phyloP scores from a whole-genome alignment of 345 rosid genomes.

The Salix suchowensis region DNA sequence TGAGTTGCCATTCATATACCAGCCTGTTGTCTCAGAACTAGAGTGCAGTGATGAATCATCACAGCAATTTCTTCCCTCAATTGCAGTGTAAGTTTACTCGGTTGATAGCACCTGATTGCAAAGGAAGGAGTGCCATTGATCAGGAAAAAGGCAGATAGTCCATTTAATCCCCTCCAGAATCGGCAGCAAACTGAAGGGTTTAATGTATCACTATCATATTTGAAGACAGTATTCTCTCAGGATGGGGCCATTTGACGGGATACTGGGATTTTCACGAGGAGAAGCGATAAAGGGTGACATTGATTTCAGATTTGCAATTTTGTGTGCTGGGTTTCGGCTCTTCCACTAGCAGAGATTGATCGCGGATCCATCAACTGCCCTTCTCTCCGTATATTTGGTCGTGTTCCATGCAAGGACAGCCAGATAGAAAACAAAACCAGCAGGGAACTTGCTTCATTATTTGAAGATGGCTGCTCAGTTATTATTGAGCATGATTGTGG shows the following conservation, averaged over 20 bases:
- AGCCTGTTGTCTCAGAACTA: slow-evolving; percentile 21
- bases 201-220: slow-evolving; percentile 47
- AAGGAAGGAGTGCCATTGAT: slow-evolving; percentile 31
- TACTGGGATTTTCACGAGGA: slow-evolving; percentile 90
- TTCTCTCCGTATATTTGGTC: slow-evolving; percentile 81
- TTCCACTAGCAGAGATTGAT: slow-evolving; percentile 26
- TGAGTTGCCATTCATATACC: slow-evolving; percentile 73
- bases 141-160: slow-evolving; percentile 55
- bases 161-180: slow-evolving; percentile 76
- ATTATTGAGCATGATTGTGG: slow-evolving; percentile 77
- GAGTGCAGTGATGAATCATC: no score
- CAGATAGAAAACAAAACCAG: slow-evolving; percentile 62
- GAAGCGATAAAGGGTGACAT: slow-evolving; percentile 69
- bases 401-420: slow-evolving; percentile 60
- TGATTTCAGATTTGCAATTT: slow-evolving; percentile 64
- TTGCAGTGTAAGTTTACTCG: slow-evolving; percentile 81
- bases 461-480: slow-evolving; percentile 52
- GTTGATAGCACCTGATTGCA: slow-evolving; percentile 58
- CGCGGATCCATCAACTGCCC: slow-evolving; percentile 53
- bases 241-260: slow-evolving; percentile 96
- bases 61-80: slow-evolving; percentile 37
- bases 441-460: slow-evolving; percentile 49
- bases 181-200: slow-evolving; percentile 78
- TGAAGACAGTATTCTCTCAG: slow-evolving; percentile 41
- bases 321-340: slow-evolving; percentile 71